Conservation (phyloP, 2,329 filamentous ascomycete genomes). For the Cryphonectria japonica region DNA sequence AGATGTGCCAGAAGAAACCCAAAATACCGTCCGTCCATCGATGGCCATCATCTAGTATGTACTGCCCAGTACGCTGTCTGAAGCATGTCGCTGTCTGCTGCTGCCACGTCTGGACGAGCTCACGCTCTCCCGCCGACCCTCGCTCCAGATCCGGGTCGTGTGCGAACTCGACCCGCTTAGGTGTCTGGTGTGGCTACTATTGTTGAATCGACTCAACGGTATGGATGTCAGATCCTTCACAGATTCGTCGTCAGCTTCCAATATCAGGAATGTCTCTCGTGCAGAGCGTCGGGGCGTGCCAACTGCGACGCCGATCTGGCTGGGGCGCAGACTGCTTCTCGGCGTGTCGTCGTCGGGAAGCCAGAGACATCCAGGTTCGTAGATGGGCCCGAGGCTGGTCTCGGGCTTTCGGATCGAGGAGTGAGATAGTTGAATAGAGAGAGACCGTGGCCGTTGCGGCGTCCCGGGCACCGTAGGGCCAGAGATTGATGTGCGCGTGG, state of each 20-base stretch:
- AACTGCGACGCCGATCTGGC: slow-evolving; percentile 22
- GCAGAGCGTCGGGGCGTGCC: neutral
- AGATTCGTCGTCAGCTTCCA: neutral
- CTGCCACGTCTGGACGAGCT: neutral
- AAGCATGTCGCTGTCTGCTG: slow-evolving; percentile 1
- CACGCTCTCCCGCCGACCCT: slow-evolving; percentile 1
- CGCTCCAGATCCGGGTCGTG: slow-evolving; percentile 12
- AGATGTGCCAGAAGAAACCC: too few relatives aligned
- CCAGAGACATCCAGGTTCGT: slow-evolving; percentile 10
- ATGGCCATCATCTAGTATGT: neutral
- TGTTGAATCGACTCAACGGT: slow-evolving; percentile 9
- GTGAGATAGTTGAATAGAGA: neutral
- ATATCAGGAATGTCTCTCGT: neutral
- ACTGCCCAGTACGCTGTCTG: neutral
- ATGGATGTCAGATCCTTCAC: neutral
- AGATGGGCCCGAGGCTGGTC: slow-evolving; percentile 12
- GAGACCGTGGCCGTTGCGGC: neutral
- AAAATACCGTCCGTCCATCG: neutral
- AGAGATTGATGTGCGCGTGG: neutral
- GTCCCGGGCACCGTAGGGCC: slow-evolving; percentile 5
- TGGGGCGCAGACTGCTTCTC: slow-evolving; percentile 6
- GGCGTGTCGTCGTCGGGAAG: slow-evolving; percentile 12
- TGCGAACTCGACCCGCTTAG: slow-evolving; percentile 1
- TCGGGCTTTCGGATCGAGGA: slow-evolving; percentile 12
- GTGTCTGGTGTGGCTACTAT: neutral